Conservation (phyloP, 352 stramenopile genomes). For the Globisporangium megalacanthum region DNA sequence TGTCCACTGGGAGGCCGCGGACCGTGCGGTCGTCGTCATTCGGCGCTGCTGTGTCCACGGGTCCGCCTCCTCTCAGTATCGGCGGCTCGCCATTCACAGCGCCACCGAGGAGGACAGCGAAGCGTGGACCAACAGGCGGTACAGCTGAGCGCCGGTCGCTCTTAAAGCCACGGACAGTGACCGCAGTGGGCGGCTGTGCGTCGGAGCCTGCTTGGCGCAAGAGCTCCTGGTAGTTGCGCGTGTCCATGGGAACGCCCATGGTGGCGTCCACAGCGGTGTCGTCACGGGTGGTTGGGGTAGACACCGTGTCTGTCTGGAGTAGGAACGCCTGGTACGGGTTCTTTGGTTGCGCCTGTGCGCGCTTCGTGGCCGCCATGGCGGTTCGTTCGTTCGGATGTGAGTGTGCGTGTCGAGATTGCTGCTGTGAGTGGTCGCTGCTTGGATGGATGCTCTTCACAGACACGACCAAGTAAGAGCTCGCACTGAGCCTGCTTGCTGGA, state of each 20-base stretch:
- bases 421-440: too few species aligned
- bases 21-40: constrained; percentile 7
- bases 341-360: constrained; percentile 12
- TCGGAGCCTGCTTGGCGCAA: constrained; percentile 22
- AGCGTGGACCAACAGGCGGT: constrained; percentile 2
- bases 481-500: too few species aligned
- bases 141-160: constrained; percentile 1
- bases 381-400: too few species aligned
- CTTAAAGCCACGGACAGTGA: constrained; percentile 7
- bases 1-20: constrained; percentile 23
- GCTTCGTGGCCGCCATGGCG: constrained; percentile 2
- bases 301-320: constrained; percentile 2
- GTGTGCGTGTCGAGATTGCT: neutral
- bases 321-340: constrained; percentile 14
- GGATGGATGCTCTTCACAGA: too few species aligned
- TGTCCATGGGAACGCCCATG: constrained; percentile 53
- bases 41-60: neutral
- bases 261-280: constrained; percentile 1
- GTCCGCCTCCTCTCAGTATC: neutral
- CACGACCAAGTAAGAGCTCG: too few species aligned
- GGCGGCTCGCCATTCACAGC: neutral
- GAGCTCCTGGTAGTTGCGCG: constrained; percentile 56
- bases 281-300: neutral
- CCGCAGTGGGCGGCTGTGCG: constrained; percentile 9
- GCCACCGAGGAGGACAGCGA: constrained; percentile 5